Conservation (phyloP, 2,329 filamentous ascomycete genomes). For the Stachybotrys elegans region DNA sequence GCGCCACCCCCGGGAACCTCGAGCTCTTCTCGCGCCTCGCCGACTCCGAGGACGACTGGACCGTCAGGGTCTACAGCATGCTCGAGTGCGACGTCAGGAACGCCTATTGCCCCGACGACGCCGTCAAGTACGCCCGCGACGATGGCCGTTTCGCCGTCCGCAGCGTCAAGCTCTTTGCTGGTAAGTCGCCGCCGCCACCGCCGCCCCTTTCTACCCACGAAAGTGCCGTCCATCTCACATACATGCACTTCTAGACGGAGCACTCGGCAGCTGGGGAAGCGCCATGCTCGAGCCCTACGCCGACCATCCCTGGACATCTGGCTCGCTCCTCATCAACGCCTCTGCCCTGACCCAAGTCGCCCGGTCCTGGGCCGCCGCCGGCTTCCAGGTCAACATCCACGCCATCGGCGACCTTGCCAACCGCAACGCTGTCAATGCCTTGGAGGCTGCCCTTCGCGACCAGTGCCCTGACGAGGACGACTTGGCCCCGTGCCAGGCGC, state of each 20-base stretch:
- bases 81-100: slow-evolving; percentile 60
- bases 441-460: slow-evolving; percentile 49
- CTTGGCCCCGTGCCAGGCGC: slow-evolving; percentile 46
- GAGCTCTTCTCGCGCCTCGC: slow-evolving; percentile 49
- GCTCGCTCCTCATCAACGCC: slow-evolving; percentile 63
- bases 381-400: slow-evolving; percentile 67
- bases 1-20: slow-evolving; percentile 51
- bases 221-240: slow-evolving; percentile 7
- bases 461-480: slow-evolving; percentile 40
- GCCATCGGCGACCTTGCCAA: slow-evolving; percentile 68
- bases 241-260: slow-evolving; percentile 47
- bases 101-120: slow-evolving; percentile 53
- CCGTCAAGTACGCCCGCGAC: slow-evolving; percentile 34
- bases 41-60: slow-evolving; percentile 45
- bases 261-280: slow-evolving; percentile 66
- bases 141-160: slow-evolving; percentile 50
- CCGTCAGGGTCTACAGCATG: slow-evolving; percentile 63
- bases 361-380: slow-evolving; percentile 51
- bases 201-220: not conserved
- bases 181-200: slow-evolving; percentile 29
- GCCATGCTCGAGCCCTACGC: slow-evolving; percentile 67
- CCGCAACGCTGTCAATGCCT: slow-evolving; percentile 57
- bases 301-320: slow-evolving; percentile 56
- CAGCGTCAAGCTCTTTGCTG: slow-evolving; percentile 66
- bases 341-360: slow-evolving; percentile 50